A percentile compares a stretch with the other conserved stretches of the same genome.
These are phyloP conservation scores for Cladosporium sp. DNA, from an alignment of 2,329 filamentous ascomycete species.

Conservation along the genomic window DNA sequence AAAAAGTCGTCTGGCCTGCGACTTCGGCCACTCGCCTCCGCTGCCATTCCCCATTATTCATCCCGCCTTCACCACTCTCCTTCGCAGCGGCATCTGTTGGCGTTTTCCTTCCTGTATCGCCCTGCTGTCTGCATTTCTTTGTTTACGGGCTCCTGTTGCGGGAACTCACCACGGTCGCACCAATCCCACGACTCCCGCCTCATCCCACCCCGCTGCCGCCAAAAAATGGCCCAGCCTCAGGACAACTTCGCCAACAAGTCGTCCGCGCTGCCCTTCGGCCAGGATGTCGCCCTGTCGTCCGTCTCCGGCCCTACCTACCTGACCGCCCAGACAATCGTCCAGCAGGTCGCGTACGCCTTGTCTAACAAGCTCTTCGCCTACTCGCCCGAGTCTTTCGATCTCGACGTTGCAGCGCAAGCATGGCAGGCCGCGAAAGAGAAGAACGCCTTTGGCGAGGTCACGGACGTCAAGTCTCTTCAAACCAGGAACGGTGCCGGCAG, in stretches of 20 bases:
- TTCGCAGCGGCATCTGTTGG: background rate
- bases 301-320: conserved; percentile 87
- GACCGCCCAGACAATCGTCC: conserved; percentile 86
- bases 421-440: conserved; percentile 66
- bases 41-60: conserved; percentile 1
- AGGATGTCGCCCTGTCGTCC: conserved; percentile 45
- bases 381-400: conserved; percentile 86
- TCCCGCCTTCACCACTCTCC: background rate
- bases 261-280: conserved; percentile 47
- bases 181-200: background rate
- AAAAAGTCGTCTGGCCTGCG: background rate
- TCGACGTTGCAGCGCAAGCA: conserved; percentile 73
- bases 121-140: conserved; percentile 1
- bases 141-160: conserved; percentile 8
- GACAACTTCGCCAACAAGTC: conserved; percentile 30
- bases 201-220: background rate
- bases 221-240: conserved; percentile 4
- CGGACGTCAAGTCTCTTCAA: conserved; percentile 73
- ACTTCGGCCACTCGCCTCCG: conserved; percentile 11
- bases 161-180: background rate
- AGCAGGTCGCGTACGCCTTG: conserved; percentile 90
- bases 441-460: conserved; percentile 78
- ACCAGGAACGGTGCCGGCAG: conserved; percentile 83
- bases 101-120: background rate
- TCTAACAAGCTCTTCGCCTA: conserved; percentile 98